These are phyloP conservation scores for Calophaca sinica DNA, from an alignment of 306 rosid genomes.

Conservation along the genomic window DNA sequence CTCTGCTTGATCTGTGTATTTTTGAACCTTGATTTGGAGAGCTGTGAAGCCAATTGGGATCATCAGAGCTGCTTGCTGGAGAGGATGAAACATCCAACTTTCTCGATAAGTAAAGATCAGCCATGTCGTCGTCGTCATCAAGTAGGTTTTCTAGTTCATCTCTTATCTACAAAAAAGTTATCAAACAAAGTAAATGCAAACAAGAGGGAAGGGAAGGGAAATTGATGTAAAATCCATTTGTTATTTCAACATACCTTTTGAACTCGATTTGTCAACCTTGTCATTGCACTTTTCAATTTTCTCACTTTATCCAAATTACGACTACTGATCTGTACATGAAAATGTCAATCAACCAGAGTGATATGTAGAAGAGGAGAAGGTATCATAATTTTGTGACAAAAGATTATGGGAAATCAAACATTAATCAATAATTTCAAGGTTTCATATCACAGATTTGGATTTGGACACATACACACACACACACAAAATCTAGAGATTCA, in stretches of 20 bases:
- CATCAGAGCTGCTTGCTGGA: conserved; percentile 52
- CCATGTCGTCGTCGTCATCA: conserved; percentile 85
- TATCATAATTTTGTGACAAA: too few relatives aligned
- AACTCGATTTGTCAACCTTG: conserved; percentile 82
- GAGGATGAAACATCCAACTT: conserved; percentile 60
- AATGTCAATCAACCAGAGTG: conserved; percentile 31
- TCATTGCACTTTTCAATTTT: conserved; percentile 81
- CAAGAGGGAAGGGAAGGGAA: background rate
- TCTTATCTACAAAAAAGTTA: conserved; percentile 60
- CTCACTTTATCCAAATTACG: conserved; percentile 82
- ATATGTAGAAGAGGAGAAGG: too few relatives aligned
- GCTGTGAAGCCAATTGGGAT: conserved; percentile 58
- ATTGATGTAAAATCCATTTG: background rate
- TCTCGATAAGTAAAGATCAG: conserved; percentile 83
- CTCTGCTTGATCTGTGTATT: conserved; percentile 64
- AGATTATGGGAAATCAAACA: too few relatives aligned
- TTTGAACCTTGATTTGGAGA: conserved; percentile 68
- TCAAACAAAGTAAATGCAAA: conserved; percentile 11
- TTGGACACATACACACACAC: background rate
- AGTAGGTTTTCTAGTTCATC: conserved; percentile 87
- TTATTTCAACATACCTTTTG: conserved; percentile 65
- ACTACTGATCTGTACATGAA: conserved; percentile 71
- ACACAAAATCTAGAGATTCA: background rate
- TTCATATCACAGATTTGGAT: too few relatives aligned
- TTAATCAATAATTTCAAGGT: too few relatives aligned